These are phyloP conservation scores for Geotrichum fermentans DNA, from an alignment of 1,139 yeast species.

Conservation along the genomic window DNA sequence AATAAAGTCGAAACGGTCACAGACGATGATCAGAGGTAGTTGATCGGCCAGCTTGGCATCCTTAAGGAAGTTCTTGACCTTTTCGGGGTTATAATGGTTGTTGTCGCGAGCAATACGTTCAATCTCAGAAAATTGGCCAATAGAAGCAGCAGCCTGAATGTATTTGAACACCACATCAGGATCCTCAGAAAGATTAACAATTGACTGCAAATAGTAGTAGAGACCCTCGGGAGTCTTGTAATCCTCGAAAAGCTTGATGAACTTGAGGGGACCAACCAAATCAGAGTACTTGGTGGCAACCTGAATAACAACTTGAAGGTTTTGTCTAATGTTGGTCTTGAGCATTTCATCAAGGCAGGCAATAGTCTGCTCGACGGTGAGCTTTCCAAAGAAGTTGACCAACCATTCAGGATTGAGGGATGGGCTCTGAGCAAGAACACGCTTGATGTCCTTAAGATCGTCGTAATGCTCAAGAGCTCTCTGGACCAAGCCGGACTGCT, in stretches of 20 bases:
- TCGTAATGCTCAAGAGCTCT: constrained; percentile 95
- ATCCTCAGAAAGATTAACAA: constrained; percentile 90
- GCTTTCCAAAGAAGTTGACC: constrained; percentile 84
- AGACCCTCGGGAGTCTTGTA: constrained; percentile 89
- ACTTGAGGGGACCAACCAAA: constrained; percentile 76
- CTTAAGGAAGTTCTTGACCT: constrained; percentile 92
- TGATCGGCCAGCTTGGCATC: constrained; percentile 93
- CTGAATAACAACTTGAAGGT: constrained; percentile 89
- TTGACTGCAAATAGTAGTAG: constrained; percentile 86
- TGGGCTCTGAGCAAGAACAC: constrained; percentile 77
- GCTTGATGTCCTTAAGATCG: constrained; percentile 89
- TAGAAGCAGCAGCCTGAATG: constrained; percentile 86
- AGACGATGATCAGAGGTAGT: constrained; percentile 90
- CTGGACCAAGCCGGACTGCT: constrained; percentile 89
- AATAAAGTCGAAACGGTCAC: constrained; percentile 86
- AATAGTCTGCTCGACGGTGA: constrained; percentile 89
- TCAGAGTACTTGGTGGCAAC: constrained; percentile 96
- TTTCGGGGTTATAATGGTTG: constrained; percentile 91
- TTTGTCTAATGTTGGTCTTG: constrained; percentile 74
- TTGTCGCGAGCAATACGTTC: constrained; percentile 95
- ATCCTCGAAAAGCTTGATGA: constrained; percentile 89
- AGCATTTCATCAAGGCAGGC: constrained; percentile 84
- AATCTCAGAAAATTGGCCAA: constrained; percentile 88
- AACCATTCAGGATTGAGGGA: constrained; percentile 91
- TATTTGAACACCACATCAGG: constrained; percentile 94